Evolutionary conservation across 2,329 filamentous ascomycete genomes (phyloP).

Genomic region (Fusarium sp.): DNA sequence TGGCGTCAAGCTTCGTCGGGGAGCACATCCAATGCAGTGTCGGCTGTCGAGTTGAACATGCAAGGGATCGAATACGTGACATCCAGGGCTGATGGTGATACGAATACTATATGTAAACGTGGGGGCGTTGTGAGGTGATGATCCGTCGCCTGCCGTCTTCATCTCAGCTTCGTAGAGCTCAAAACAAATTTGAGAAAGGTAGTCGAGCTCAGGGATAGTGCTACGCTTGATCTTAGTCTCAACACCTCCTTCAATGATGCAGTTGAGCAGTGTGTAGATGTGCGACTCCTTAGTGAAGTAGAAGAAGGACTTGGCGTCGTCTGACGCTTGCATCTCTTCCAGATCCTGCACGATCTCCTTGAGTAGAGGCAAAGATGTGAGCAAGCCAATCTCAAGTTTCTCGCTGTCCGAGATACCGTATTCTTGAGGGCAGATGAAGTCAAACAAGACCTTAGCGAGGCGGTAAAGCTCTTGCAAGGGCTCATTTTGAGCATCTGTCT

Average conservation of each 20-base stretch:
- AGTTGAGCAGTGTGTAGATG: slow-evolving; percentile 97
- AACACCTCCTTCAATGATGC: slow-evolving; percentile 95
- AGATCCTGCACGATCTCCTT: slow-evolving; percentile 97
- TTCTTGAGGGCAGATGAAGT: slow-evolving; percentile 98
- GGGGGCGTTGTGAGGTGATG: slow-evolving; percentile 63
- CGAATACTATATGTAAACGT: slow-evolving; percentile 95
- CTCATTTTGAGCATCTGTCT: slow-evolving; percentile 85
- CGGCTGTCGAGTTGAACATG: slow-evolving; percentile 97
- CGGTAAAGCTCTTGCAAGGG: slow-evolving; percentile 94
- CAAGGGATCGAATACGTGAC: slow-evolving; percentile 94
- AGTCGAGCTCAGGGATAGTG: slow-evolving; percentile 96
- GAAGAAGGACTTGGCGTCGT: slow-evolving; percentile 94
- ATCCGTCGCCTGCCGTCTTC: slow-evolving; percentile 58
- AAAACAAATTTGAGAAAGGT: slow-evolving; percentile 97
- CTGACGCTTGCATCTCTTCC: slow-evolving; percentile 95
- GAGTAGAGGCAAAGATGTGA: slow-evolving; percentile 91
- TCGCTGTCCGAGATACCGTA: slow-evolving; percentile 96
- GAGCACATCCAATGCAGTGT: slow-evolving; percentile 94
- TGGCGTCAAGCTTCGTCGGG: slow-evolving; percentile 86
- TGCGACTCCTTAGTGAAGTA: slow-evolving; percentile 99
- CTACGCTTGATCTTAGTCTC: slow-evolving; percentile 96
- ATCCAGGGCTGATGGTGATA: slow-evolving; percentile 94
- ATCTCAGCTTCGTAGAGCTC: slow-evolving; percentile 97
- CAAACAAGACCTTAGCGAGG: slow-evolving; percentile 92
- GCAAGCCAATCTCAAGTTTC: slow-evolving; percentile 96